Conservation (phyloP, 768 basidiomycete species). For the Kondoa malvinella region DNA sequence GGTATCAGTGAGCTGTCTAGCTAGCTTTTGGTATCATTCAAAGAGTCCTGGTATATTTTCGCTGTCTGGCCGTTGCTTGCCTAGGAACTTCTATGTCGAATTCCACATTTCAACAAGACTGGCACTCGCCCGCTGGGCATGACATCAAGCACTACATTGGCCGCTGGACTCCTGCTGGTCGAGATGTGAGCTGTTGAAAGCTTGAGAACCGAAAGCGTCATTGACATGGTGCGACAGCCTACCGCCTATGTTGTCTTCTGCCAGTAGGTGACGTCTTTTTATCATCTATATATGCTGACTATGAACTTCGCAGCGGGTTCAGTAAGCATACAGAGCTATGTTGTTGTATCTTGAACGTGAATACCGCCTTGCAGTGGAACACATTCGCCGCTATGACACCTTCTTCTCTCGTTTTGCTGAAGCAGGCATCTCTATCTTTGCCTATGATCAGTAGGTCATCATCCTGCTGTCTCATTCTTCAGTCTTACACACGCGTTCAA, state of each 20-base stretch:
- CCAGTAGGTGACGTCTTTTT: neutral
- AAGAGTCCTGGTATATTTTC: too few species aligned
- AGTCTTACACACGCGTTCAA: neutral
- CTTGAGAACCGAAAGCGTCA: neutral
- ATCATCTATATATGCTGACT: too few species aligned
- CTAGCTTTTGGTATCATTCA: too few species aligned
- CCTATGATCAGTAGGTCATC: neutral
- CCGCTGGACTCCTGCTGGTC: neutral
- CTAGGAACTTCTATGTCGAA: too few species aligned
- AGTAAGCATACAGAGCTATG: too few species aligned
- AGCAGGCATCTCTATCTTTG: neutral
- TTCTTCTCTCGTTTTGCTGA: neutral
- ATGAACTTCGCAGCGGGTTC: too few species aligned
- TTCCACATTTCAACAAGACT: neutral
- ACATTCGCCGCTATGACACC: neutral
- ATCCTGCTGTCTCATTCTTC: neutral
- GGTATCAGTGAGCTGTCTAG: too few species aligned
- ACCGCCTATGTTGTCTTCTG: neutral
- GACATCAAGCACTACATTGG: neutral
- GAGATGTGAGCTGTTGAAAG: neutral
- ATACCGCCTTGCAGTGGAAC: too few species aligned
- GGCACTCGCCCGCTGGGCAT: neutral
- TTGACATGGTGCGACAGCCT: neutral
- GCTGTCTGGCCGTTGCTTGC: too few species aligned
- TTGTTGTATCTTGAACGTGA: too few species aligned